Evolutionary conservation across 2,329 filamentous ascomycete species (phyloP), one percentile per base, ranked within the genome.

Genomic region (Trichoderma lentiforme): DNA sequence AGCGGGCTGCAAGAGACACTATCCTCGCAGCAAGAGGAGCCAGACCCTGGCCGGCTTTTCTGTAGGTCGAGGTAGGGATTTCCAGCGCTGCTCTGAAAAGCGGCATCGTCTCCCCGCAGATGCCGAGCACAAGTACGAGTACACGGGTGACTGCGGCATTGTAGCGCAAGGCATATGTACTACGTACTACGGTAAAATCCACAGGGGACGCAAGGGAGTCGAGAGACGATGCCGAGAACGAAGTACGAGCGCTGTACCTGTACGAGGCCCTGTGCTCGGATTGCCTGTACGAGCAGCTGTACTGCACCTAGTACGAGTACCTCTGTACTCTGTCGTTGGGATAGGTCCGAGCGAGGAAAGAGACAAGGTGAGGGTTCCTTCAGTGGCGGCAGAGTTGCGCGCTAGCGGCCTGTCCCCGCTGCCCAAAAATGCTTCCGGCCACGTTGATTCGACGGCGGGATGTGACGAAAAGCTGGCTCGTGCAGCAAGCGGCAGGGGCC

Each of bases 401-500:
- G 24, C 47, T 71, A 71, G 71, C 63, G 68, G 61, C 30, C 39
- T 32, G 66, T 62, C 39, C 24, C 71, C 71, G 63, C 62, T 32
- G 64, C 18, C 34, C 36, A 39, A 63, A 36, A 62, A 24, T 26
- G 73, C 64, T 36, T 71, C 72, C 75, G 72, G 72, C 71, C 73
- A 36, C 72, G 53, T 68, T 81, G 76, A 82, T 85, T 85, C 79
- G 83, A 76, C 73, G 21, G 63, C 64, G 70, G 71, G 72, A 73
- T 84, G 84, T 86, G 84, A 86, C 81, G 81, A 83, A 75, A 79
- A 75, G 74, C 76, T 80, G 79, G 79, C 80, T 81, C 79, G 81
- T 84, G 83, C 83, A 85, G 80, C 79, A 70, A 78, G 78, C 80
- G 78, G 80, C 79, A 81, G 83, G 83, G 81, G 80, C 82, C 80